Base-by-base conservation (phyloP, 805 yeast genomes). In the Pichia nanzhaoensis region DNA sequence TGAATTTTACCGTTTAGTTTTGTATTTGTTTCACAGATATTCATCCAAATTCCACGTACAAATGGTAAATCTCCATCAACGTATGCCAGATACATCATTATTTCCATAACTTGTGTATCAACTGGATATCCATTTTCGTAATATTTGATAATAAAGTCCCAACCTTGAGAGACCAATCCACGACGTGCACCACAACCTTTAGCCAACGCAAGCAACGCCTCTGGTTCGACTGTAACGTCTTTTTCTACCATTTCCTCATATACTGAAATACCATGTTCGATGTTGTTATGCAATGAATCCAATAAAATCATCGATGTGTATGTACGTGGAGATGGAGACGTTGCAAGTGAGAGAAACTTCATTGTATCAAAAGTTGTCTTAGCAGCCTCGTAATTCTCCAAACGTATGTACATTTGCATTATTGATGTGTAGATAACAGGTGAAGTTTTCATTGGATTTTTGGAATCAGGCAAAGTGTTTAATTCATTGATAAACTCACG, bases 31-130 rank as follows among this genome's bases (percentile, higher is more conserved):
- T 58, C 57, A 39, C 54, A 51, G 31, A 59, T 52, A 24, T 51
- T 55, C 32, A 59, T 63, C 61, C 75, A 84, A 31, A 84, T 59
- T 0, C 91, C 87, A 53, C 98, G 71, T 1, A 86, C 70, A 37
- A 87, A 67, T 5, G 78, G 68, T 17, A 84, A 63, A 59, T 90
- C 96, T 0, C 95, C 93, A 55, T 89, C 89, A 47, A 71, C 70
- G 0, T 88, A 82, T n/a, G 93, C 78, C 39, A 91, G 64, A 50
- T 81, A 74, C 66, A 91, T 70, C 79, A 91, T 80, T 14, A 78
- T 72, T 50, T 81, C 84, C 52, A 80, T 70, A 0, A 84, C 72
- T 20, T 67, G 67, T 8, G 73, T 46, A 37, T 64, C 64, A 18
- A 65, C 52, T 2, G 55, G 39, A 56, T 46, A 52, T n/a, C 70